These are phyloP conservation scores for Canariomyces notabilis DNA, from an alignment of 2,329 filamentous ascomycete genomes.

Conservation along the genomic window DNA sequence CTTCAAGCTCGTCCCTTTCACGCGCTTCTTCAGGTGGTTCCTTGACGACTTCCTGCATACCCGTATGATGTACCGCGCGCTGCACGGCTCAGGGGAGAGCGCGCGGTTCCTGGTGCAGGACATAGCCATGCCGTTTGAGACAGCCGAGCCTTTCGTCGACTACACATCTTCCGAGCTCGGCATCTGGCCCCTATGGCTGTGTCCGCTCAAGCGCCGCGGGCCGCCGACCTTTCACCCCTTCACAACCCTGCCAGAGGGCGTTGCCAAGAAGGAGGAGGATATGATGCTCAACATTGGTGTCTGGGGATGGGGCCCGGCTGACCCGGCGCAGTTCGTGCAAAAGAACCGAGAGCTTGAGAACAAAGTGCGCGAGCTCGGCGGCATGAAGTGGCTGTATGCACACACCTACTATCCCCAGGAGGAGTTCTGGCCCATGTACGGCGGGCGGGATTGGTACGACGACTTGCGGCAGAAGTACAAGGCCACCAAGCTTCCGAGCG, in stretches of 20 bases:
- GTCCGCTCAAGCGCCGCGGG: constrained; percentile 45
- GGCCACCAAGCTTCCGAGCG: constrained; percentile 57
- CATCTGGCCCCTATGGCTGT: constrained; percentile 59
- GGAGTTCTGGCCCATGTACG: constrained; percentile 48
- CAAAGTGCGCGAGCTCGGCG: constrained; percentile 63
- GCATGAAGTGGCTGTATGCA: constrained; percentile 84
- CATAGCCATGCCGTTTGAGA: constrained; percentile 52
- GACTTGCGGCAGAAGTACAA: constrained; percentile 57
- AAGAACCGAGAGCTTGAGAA: constrained; percentile 68
- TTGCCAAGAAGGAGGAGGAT: constrained; percentile 22
- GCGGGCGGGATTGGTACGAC: constrained; percentile 55
- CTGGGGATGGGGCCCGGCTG: constrained; percentile 69
- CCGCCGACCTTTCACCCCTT: constrained; percentile 54
- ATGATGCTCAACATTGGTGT: constrained; percentile 62
- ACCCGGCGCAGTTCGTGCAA: constrained; percentile 54
- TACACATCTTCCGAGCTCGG: constrained; percentile 46
- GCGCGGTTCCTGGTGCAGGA: constrained; percentile 66
- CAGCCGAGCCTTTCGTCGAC: constrained; percentile 48
- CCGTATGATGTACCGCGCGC: constrained; percentile 66
- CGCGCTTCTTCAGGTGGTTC: constrained; percentile 58
- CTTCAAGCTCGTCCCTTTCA: constrained; percentile 61
- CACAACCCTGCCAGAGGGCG: constrained; percentile 31
- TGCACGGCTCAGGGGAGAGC: constrained; percentile 62
- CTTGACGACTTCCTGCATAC: constrained; percentile 70
- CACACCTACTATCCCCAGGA: constrained; percentile 75